Evolutionary conservation across 2,329 filamentous ascomycete species (phyloP).

Genomic region (Xylaria sp.): DNA sequence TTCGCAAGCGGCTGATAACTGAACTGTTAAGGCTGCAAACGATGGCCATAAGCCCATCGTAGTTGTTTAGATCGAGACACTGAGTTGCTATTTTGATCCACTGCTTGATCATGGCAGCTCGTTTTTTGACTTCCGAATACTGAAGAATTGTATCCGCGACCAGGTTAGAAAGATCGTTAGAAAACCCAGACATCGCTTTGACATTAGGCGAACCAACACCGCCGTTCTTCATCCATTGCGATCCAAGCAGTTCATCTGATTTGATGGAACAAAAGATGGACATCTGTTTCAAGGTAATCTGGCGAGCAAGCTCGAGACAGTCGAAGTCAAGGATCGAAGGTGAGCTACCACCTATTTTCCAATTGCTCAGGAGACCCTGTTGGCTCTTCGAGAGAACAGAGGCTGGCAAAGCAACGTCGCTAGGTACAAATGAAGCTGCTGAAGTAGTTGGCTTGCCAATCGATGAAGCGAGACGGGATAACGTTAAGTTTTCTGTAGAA

Average conservation of each 20-base stretch:
- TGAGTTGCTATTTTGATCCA: slow-evolving; percentile 96
- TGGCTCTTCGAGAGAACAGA: slow-evolving; percentile 81
- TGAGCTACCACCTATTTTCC: slow-evolving; percentile 75
- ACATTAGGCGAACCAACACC: slow-evolving; percentile 86
- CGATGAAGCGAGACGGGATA: slow-evolving; percentile 83
- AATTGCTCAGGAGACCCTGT: slow-evolving; percentile 74
- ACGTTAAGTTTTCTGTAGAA: slow-evolving; percentile 75
- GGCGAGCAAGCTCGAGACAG: slow-evolving; percentile 87
- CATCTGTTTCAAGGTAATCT: slow-evolving; percentile 93
- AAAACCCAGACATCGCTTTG: slow-evolving; percentile 90
- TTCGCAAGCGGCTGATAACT: slow-evolving; percentile 85
- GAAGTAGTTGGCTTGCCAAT: slow-evolving; percentile 89
- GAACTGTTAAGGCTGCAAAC: slow-evolving; percentile 94
- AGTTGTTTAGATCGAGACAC: slow-evolving; percentile 91
- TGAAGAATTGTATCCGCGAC: slow-evolving; percentile 93
- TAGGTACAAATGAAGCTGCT: slow-evolving; percentile 73
- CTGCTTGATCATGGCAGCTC: slow-evolving; percentile 90
- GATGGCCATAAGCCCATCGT: slow-evolving; percentile 96
- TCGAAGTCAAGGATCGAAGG: slow-evolving; percentile 91
- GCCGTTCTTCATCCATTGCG: slow-evolving; percentile 92
- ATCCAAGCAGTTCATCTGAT: slow-evolving; percentile 88
- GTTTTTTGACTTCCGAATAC: slow-evolving; percentile 90
- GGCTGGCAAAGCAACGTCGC: slow-evolving; percentile 76
- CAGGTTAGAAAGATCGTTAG: slow-evolving; percentile 90
- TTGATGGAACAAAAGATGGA: slow-evolving; percentile 90